A percentile compares a stretch with the other conserved stretches of the same genome.
Conservation (phyloP, 2,329 filamentous ascomycete species). For the Fragosphaeria purpurea region DNA sequence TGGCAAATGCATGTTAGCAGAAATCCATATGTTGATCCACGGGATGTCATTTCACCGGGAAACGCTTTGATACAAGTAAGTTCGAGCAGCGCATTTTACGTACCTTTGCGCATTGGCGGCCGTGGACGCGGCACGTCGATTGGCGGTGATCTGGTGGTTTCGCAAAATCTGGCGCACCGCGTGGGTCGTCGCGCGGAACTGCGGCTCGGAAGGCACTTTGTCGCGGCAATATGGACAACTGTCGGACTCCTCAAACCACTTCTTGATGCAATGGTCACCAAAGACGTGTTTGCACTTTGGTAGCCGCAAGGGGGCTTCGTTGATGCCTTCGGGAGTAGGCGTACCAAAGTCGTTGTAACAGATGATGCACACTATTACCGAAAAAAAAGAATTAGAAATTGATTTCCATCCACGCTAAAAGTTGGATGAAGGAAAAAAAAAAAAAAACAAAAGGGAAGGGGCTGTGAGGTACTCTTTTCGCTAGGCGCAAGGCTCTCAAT, state of each 20-base stretch:
- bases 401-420: too few species aligned
- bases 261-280: conserved; percentile 54
- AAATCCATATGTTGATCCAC: too few species aligned
- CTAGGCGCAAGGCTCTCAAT: conserved; percentile 33
- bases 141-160: neutral
- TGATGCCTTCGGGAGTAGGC: conserved; percentile 46
- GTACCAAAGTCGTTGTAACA: conserved; percentile 55
- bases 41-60: too few species aligned
- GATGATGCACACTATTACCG: conserved; percentile 44
- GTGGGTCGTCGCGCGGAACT: neutral
- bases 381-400: conserved; percentile 1
- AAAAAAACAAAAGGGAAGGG: conserved; percentile 2
- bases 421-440: conserved; percentile 3
- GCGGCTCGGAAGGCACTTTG: conserved; percentile 43
- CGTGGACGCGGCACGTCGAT: too few species aligned
- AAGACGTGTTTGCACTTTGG: conserved; percentile 56
- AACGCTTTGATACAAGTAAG: too few species aligned
- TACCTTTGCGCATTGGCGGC: too few species aligned
- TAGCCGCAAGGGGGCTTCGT: conserved; percentile 46
- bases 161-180: conserved; percentile 4
- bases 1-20: too few species aligned
- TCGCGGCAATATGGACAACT: conserved; percentile 56
- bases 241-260: conserved; percentile 53
- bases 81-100: too few species aligned
- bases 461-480: conserved; percentile 35